A percentile compares a stretch with the other conserved stretches of the same genome.
phyloP scores from a whole-genome alignment of 768 basidiomycete genomes.

The Russula brevipes region DNA sequence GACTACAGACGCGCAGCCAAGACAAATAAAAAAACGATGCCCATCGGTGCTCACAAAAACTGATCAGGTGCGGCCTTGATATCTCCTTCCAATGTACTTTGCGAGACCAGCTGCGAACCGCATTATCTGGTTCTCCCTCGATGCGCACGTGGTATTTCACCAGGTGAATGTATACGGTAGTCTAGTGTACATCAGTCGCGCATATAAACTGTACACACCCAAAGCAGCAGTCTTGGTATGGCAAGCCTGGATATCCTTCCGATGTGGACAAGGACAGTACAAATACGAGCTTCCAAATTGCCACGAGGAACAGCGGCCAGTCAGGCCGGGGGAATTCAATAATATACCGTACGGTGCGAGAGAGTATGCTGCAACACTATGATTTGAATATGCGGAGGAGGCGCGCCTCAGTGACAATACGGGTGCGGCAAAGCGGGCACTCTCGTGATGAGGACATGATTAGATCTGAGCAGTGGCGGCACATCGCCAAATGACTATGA shows the following conservation, averaged over 20 bases:
- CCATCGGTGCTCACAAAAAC: no score
- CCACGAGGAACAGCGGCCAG: not conserved
- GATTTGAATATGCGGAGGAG: constrained; percentile 71
- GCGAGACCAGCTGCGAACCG: not conserved
- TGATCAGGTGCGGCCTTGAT: no score
- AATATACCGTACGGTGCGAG: not conserved
- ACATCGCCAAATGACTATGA: constrained; percentile 73
- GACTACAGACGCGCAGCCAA: no score
- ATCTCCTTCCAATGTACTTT: not conserved
- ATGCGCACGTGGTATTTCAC: no score
- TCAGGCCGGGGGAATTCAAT: not conserved
- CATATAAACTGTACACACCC: not conserved
- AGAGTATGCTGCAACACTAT: constrained; percentile 24
- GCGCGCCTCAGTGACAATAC: constrained; percentile 78
- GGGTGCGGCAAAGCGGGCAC: constrained; percentile 85
- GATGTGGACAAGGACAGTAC: not conserved
- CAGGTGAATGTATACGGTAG: not conserved
- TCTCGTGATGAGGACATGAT: constrained; percentile 76
- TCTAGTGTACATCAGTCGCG: not conserved
- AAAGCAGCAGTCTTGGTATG: not conserved
- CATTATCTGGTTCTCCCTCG: not conserved
- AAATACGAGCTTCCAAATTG: not conserved
- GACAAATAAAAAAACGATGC: no score
- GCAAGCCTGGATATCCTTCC: constrained; percentile 10
- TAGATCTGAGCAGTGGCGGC: constrained; percentile 70